Evolutionary conservation across 441 rosid species (phyloP).

Genomic region (Populus hybrid): DNA sequence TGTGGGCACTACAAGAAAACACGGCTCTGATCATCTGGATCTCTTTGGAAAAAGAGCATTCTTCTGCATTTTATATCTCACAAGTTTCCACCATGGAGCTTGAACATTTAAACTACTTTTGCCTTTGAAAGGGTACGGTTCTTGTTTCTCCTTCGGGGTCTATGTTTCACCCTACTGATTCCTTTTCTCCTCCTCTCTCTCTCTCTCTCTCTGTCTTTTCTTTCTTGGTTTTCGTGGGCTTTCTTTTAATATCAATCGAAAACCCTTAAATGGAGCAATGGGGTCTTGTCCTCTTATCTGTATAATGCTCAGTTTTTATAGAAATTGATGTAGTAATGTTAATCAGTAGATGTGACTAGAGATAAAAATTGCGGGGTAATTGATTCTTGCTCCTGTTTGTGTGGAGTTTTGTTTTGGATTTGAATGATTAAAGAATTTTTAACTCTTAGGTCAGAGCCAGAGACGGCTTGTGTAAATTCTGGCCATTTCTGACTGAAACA

Average conservation of each 20-base stretch:
- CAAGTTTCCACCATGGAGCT: neutral
- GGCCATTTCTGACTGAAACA: neutral
- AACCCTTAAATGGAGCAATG: neutral
- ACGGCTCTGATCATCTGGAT: neutral
- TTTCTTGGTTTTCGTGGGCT: neutral
- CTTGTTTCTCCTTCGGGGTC: neutral
- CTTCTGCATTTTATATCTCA: neutral
- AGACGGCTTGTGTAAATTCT: neutral
- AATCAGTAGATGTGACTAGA: neutral
- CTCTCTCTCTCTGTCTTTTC: too few species aligned
- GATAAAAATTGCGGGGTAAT: neutral
- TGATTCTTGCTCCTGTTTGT: neutral
- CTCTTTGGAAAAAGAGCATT: neutral
- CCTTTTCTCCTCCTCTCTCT: neutral
- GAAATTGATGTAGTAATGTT: neutral
- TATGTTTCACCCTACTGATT: neutral
- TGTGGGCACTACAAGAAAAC: neutral
- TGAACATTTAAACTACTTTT: neutral
- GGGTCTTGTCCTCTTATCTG: neutral
- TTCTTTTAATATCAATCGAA: neutral
- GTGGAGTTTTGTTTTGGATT: neutral
- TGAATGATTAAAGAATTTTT: neutral
- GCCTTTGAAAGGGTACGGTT: slow-evolving; percentile 6
- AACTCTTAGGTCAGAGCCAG: neutral
- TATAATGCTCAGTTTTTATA: neutral